A percentile compares a stretch with the other conserved stretches of the same genome.
These are phyloP conservation scores for Rhodomyrtus psidioides DNA, from an alignment of 441 rosid genomes.

Conservation along the genomic window DNA sequence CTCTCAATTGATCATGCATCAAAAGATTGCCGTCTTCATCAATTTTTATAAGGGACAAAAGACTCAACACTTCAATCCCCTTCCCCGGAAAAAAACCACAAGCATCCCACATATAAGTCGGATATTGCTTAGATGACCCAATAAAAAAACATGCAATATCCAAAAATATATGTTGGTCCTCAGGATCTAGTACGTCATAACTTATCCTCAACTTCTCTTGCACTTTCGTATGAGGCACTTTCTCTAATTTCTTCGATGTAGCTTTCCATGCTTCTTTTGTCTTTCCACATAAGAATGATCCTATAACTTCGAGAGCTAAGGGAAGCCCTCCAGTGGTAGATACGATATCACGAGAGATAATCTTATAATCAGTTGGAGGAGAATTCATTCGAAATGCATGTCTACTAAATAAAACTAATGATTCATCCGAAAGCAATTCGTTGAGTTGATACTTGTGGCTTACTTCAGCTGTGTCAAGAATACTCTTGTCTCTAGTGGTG, in stretches of 20 bases:
- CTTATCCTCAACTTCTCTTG: background rate
- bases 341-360: background rate
- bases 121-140: background rate
- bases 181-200: background rate
- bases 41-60: background rate
- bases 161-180: background rate
- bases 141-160: too few relatives aligned
- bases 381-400: background rate
- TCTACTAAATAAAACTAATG: background rate
- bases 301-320: background rate
- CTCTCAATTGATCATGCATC: background rate
- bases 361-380: background rate
- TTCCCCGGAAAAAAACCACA: background rate
- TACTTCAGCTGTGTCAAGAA: background rate
- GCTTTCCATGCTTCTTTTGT: background rate
- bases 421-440: background rate
- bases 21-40: accelerated
- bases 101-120: background rate
- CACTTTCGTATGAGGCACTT: background rate
- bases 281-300: background rate
- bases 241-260: too few relatives aligned
- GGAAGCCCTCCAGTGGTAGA: background rate
- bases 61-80: background rate
- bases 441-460: too few relatives aligned
- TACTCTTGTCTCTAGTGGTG: background rate